phyloP scores from a whole-genome alignment of 768 basidiomycete genomes.

The Psilocybe subaeruginosa region DNA sequence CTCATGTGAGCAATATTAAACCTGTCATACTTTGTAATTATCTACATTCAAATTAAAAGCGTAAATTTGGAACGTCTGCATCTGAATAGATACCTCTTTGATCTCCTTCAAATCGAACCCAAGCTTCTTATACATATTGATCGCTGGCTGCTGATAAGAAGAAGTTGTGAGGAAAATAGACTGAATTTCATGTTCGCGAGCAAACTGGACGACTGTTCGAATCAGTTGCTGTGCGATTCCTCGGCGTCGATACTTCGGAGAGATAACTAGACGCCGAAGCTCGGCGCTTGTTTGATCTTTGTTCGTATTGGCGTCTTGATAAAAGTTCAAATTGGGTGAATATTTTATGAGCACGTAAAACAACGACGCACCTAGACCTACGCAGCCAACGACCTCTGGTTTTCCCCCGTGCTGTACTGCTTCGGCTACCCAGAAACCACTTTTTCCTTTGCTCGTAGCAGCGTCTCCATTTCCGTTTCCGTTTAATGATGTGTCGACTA shows the following conservation, averaged over 20 bases:
- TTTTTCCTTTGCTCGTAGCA: constrained; percentile 4
- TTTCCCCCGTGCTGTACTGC: not conserved
- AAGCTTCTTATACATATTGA: constrained; percentile 20
- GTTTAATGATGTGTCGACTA: not conserved
- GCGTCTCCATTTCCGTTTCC: not conserved
- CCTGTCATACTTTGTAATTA: not conserved
- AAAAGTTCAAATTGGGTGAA: too few species aligned
- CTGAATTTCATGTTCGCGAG: not conserved
- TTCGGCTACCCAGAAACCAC: constrained; percentile 13
- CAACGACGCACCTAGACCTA: constrained; percentile 4
- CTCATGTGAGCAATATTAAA: too few species aligned
- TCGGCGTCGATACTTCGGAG: not conserved
- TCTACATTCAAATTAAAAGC: not conserved
- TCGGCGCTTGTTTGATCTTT: not conserved
- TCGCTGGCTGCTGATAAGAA: constrained; percentile 16
- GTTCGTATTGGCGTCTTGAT: not conserved
- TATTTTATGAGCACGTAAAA: not conserved
- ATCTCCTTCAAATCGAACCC: constrained; percentile 12
- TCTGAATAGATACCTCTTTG: not conserved
- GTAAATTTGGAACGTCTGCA: not conserved
- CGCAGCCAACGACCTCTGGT: constrained; percentile 2
- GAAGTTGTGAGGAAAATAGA: constrained; percentile 19
- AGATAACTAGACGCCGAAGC: constrained; percentile 7
- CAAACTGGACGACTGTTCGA: not conserved
- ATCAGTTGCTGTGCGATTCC: constrained; percentile 2